phyloP scores from a whole-genome alignment of 139 green algal species.

The Edaphochlamys debaryana region DNA sequence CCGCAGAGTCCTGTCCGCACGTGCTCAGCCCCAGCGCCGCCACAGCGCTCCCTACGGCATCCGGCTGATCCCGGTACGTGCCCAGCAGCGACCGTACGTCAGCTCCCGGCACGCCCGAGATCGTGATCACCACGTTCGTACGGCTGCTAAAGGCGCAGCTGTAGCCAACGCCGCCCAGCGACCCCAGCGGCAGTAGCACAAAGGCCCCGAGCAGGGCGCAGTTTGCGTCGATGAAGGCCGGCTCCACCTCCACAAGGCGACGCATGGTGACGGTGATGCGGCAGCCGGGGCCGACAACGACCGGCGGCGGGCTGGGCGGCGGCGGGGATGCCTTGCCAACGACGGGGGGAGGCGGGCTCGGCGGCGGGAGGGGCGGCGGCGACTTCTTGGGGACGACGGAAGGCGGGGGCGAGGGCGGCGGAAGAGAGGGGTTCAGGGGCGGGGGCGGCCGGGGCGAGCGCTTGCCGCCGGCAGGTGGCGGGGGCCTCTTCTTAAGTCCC shows the following conservation, averaged over 20 bases:
- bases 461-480: too few species aligned
- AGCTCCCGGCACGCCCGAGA: background rate
- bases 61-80: background rate
- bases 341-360: too few species aligned
- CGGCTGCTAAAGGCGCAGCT: too few species aligned
- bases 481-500: background rate
- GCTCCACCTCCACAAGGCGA: background rate
- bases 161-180: too few species aligned
- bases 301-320: background rate
- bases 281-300: background rate
- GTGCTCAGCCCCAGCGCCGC: background rate
- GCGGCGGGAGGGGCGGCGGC: background rate
- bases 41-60: background rate
- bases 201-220: constrained; percentile 4
- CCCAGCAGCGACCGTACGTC: background rate
- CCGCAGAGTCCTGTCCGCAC: background rate
- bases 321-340: too few species aligned
- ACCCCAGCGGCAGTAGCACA: background rate
- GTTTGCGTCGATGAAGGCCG: background rate
- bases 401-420: too few species aligned
- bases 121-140: constrained; percentile 6
- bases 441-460: too few species aligned
- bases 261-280: constrained; percentile 1
- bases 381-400: background rate
- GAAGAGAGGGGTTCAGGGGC: background rate